Base-by-base conservation (phyloP, 345 rosid species). In the Eucalyptus pauciflora region DNA sequence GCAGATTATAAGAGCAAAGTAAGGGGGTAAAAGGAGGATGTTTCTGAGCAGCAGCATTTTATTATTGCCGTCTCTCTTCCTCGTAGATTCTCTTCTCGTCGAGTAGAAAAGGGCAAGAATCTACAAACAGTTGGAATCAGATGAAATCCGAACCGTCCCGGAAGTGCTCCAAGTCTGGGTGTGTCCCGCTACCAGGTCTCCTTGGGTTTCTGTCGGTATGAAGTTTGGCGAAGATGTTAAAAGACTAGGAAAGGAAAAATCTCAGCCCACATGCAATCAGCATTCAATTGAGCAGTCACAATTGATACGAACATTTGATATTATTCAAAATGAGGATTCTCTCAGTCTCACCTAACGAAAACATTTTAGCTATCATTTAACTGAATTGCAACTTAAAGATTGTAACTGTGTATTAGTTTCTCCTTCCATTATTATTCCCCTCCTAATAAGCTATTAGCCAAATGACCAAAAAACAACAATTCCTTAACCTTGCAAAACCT, bases 141-240 rank as follows among this genome's bases (percentile, higher is more conserved):
- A 97, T 97, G 87, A 92, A 95, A 90, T 94, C 98, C 2, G 95
- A 90, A 87, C 92, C 95, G 67, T 88, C 90, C 13, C 94, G 92
- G 24, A 95, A 95, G 25, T 93, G 97, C 91, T 95, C 92, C 27
- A 97, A 94, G 89, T 96, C 99, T 8, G 98, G 99, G 92, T 97
- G 98, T 87, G 91, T 91, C 48, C 95, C 93, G 6, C 90, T 85
- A 2, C 96, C 94, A 7, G 92, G 95, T 83, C 97, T 86, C 80
- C 92, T 85, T 7, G 94, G 95, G 86, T 90, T 89, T 91, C 99
- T 97, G 92, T 90, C 62, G 3, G 88, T 52, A 58, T 20, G 58
- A 71, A 52, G 7, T 48, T 88, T 43, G 86, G 88, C 56, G 50
- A 60, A 58, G 37, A 87, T 52, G 69, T 51, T 43, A 76, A 76